Evolutionary conservation across 2,329 filamentous ascomycete genomes (phyloP).

Genomic region (Sarocladium kiliense): DNA sequence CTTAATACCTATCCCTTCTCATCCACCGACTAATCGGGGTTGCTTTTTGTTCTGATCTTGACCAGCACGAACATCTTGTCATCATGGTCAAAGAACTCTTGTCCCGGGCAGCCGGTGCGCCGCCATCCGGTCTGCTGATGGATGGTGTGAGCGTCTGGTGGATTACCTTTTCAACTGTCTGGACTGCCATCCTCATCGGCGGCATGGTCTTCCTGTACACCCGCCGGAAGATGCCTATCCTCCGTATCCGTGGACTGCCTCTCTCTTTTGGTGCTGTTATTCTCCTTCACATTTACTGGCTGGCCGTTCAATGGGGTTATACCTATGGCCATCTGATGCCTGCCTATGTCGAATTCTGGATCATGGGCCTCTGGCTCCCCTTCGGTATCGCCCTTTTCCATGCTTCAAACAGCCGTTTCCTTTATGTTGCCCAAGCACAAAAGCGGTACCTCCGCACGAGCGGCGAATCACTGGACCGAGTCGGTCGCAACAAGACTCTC

Average conservation of each 20-base stretch:
- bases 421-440: slow-evolving; percentile 51
- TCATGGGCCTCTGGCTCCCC: slow-evolving; percentile 61
- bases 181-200: slow-evolving; percentile 12
- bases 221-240: slow-evolving; percentile 29
- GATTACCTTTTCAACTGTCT: slow-evolving; percentile 10
- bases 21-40: background rate
- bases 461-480: background rate
- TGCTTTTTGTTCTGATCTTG: background rate
- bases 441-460: slow-evolving; percentile 19
- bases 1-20: background rate
- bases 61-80: background rate
- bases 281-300: slow-evolving; percentile 36
- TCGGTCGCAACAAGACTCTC: slow-evolving; percentile 19
- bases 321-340: slow-evolving; percentile 32
- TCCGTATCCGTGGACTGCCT: slow-evolving; percentile 33
- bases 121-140: background rate
- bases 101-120: background rate
- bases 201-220: slow-evolving; percentile 34
- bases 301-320: slow-evolving; percentile 32
- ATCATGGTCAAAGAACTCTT: background rate
- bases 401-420: slow-evolving; percentile 55
- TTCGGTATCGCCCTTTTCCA: slow-evolving; percentile 62
- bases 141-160: slow-evolving; percentile 12
- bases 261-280: slow-evolving; percentile 33
- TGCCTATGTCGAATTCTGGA: slow-evolving; percentile 53